Evolutionary conservation across 805 yeast species (phyloP).

Genomic region (Candida easanensis): DNA sequence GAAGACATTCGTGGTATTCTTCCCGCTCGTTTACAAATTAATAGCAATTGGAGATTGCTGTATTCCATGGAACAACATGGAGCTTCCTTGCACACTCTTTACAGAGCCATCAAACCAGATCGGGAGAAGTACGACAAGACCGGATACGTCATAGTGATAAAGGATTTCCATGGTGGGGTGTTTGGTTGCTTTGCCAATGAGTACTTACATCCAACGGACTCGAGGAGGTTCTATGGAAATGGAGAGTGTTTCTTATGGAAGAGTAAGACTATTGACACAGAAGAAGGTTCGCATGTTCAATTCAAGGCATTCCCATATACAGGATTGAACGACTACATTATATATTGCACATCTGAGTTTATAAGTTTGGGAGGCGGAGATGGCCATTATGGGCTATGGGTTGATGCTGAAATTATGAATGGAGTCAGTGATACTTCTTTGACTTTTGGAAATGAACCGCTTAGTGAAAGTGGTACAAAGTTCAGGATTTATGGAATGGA

Average conservation of each 20-base stretch:
- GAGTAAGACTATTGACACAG: constrained; percentile 22
- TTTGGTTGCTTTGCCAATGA: constrained; percentile 86
- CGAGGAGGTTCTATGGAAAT: constrained; percentile 79
- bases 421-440: constrained; percentile 80
- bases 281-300: constrained; percentile 28
- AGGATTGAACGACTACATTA: constrained; percentile 80
- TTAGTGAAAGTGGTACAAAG: constrained; percentile 56
- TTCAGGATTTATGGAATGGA: constrained; percentile 78
- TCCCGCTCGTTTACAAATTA: constrained; percentile 77
- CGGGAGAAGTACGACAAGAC: constrained; percentile 38
- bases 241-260: constrained; percentile 95
- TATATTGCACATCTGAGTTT: constrained; percentile 75
- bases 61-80: constrained; percentile 95
- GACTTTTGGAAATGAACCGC: constrained; percentile 87
- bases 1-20: constrained; percentile 69
- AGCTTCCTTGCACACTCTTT: constrained; percentile 77
- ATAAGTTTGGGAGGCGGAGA: constrained; percentile 89
- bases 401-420: constrained; percentile 65
- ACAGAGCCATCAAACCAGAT: constrained; percentile 50
- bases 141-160: constrained; percentile 75
- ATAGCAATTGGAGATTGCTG: constrained; percentile 70
- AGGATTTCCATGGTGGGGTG: constrained; percentile 57
- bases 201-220: constrained; percentile 65
- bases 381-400: constrained; percentile 90
- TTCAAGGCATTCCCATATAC: constrained; percentile 85